Evolutionary conservation across 495 filamentous ascomycete genomes (phyloP), one percentile per base, ranked within the genome.

Genomic region (Chaetomium fimeti): DNA sequence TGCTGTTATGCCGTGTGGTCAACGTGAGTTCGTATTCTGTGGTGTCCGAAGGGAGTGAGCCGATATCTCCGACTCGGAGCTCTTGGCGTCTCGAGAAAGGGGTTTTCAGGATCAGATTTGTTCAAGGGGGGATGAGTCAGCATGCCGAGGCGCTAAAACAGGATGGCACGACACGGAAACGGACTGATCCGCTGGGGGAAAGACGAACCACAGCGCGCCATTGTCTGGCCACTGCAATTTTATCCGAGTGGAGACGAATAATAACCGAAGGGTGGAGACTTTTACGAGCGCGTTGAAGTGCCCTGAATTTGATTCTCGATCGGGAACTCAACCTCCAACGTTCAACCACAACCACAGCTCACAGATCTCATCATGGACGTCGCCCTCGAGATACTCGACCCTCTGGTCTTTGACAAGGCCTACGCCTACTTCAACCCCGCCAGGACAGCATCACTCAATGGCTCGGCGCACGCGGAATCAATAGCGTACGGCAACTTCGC

Each of bases 361-460:
- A 43, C 40, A 27, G 16, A 27, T 5, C 25, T 16, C 61, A 28
- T 47, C 55, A 68, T 68, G 66, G 66, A 68, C 59, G 40, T 49
- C 28, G 63, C 63, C 15, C 60, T 68, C 43, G 63, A 68, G 25
- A 54, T 68, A 18, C 63, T 66, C 59, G 63, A 68, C 55, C 66
- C 66, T 15, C 47, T 68, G 47, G 63, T 68, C 25, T 64, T 68
- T 24, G 66, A 68, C 60, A 68, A 60, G 64, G 59, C 64, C 22
- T 68, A 66, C 47, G 66, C 66, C 47, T 66, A 68, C 40, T 60
- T 68, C 40, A 54, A 66, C 4, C 66, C 66, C 53, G 58, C 63
- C 6, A n/a, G 7, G 24, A 47, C 62, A 42, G 20, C 60, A 6
- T 27, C 8, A 3, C 29, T 22, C 64, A 63, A 67, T 38, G 52